phyloP scores from a whole-genome alignment of 164 flowering plant species.

The Paratinospora sagittata region DNA sequence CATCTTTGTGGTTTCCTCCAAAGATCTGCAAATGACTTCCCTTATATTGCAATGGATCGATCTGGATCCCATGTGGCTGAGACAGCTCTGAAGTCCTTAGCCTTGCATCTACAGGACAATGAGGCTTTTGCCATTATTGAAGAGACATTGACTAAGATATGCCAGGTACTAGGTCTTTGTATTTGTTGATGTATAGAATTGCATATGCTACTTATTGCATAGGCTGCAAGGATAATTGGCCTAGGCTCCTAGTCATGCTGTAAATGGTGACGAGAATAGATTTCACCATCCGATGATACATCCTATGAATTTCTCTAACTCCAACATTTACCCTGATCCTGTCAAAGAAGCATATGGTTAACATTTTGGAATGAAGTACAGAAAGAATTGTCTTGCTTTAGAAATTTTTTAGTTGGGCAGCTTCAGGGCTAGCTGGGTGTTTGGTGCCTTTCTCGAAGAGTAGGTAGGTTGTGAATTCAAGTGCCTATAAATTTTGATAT shows the following conservation, averaged over 20 bases:
- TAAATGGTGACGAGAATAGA: neutral
- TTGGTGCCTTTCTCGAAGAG: neutral
- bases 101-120: constrained; percentile 52
- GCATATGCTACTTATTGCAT: neutral
- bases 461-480: neutral
- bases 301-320: too few relatives aligned
- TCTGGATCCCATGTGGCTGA: constrained; percentile 98
- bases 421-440: neutral
- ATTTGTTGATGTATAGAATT: too few relatives aligned
- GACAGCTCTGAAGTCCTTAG: constrained; percentile 66
- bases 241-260: neutral
- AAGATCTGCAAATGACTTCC: constrained; percentile 58
- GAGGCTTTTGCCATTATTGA: constrained; percentile 48
- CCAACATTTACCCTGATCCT: too few relatives aligned
- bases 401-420: neutral
- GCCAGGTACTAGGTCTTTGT: constrained; percentile 46
- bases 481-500: neutral
- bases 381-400: neutral
- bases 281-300: too few relatives aligned
- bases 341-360: too few relatives aligned
- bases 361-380: too few relatives aligned
- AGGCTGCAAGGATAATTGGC: neutral
- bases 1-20: constrained; percentile 67
- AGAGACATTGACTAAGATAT: constrained; percentile 52
- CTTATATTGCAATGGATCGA: constrained; percentile 61